Evolutionary conservation across 2,329 filamentous ascomycete species (phyloP), one percentile per base, ranked within the genome.

Genomic region (Sporothrix humicola): DNA sequence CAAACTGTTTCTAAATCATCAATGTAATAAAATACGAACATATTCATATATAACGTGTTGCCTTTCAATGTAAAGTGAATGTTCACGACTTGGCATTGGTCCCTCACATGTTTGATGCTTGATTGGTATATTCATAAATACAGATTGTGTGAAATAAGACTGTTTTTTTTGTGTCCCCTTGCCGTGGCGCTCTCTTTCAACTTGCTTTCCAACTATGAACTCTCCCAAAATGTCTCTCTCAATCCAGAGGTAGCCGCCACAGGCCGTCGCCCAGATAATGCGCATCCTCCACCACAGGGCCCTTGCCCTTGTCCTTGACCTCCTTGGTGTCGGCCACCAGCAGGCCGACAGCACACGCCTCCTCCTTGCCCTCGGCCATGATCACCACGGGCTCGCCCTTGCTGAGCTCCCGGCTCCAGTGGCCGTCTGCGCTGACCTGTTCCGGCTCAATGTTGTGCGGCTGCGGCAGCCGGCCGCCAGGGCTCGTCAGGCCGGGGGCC

Each of bases 191-290:
- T 44, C 17, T n/a, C n/a, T 31, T 58, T 48, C 56, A 15, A 46
- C 15, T 13, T n/a, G 3, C 8, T 5, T n/a, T 4, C 15, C 46
- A 15, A 26, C 20, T 5, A 7, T 6, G 4, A 20, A 17, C 1
- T 6, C 48, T 17, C 15, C 15, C 6, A 8, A 3, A 12, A 26
- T 23, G 9, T 23, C 20, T n/a, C 52, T 4, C 63, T 74, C 61
- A 88, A n/a, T 88, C 85, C 23, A 85, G 81, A 31, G 77, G 80
- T 75, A 97, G 81, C 78, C 87, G 93, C 96, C 96, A 99, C 78
- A 99, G 84, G 20, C 95, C 96, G 85, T 99, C 96, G 0, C 96
- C 96, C 72, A 98, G 82, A 84, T 92, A 98, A 87, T 99, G 96
- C 46, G 93, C 93, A 75, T 94, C 92, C 85, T 98, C 95, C 77